Evolutionary conservation across 2,329 filamentous ascomycete species (phyloP), one percentile per base, ranked within the genome.

Genomic region (Fusarium compactum): DNA sequence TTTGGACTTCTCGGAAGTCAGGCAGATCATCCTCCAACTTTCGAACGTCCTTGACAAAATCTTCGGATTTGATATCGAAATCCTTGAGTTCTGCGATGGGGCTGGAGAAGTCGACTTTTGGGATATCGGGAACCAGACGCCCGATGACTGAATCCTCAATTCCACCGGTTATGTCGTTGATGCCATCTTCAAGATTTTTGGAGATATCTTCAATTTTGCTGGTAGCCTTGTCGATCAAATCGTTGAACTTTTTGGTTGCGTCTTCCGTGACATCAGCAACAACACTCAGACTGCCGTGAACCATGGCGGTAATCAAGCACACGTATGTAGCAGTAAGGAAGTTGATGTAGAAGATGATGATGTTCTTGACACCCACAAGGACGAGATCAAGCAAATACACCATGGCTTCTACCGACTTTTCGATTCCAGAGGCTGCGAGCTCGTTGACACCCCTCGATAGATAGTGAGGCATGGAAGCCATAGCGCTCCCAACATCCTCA

Each of bases 381-480:
- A 91, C 90, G 78, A 98, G 85, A 66, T 90, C 85, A 53, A 98
- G 86, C 82, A 96, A 90, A 44, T 89, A 85, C 80, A 96, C 92
- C 79, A 98, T 87, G 51, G 89, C 95, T 67, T 90, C 87, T 70
- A 98, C 90, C 11, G 94, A 90, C 74, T 91, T 90, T 73, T 95
- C 93, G 72, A 98, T 91, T 59, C 93, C 91, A 50, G 86, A 86
- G 32, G 94, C 93, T 10, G 93, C 92, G 73, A 98, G 83, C 63
- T 93, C 88, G 81, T 99, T 99, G 78, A 98, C 91, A 58, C 96
- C 96, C 54, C 87, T 85, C 3, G 95, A 92, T 78, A 98, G 90
- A 82, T 97, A 98, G 81, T 98, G 92, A 61, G 96, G 96, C 94
- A 98, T 97, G 40, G 96, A 98, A 41, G 95, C 96, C 93, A 99